Conservation (phyloP, 2,329 filamentous ascomycete genomes). For the Apiospora aurea region DNA sequence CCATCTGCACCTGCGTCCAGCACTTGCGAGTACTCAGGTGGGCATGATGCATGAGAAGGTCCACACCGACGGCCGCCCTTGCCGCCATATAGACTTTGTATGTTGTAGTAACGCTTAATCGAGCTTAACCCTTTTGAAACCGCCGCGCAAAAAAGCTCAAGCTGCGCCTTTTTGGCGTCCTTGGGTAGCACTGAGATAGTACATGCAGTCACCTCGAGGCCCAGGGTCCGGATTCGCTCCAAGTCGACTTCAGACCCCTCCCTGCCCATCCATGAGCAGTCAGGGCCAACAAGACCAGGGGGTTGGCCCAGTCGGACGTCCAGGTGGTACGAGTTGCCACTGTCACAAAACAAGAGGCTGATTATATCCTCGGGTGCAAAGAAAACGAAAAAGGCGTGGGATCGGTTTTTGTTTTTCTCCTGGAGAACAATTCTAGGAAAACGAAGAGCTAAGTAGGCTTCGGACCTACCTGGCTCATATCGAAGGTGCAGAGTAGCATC, state of each 20-base stretch:
- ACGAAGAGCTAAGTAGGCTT: constrained; percentile 12
- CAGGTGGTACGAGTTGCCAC: neutral
- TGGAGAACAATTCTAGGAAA: constrained; percentile 8
- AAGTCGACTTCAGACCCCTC: neutral
- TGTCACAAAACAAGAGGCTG: neutral
- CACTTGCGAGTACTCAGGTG: neutral
- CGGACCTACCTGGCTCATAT: neutral
- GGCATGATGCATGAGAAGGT: neutral
- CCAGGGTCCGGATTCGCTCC: neutral
- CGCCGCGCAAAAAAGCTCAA: neutral
- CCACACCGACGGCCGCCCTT: constrained; percentile 14
- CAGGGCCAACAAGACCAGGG: constrained; percentile 7
- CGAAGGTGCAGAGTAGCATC: constrained; percentile 3
- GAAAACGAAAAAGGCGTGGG: constrained; percentile 4
- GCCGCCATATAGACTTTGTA: neutral
- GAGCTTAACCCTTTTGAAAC: constrained; percentile 5
- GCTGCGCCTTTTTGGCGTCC: neutral
- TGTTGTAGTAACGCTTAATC: neutral
- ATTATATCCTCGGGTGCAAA: constrained; percentile 16
- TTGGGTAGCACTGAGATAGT: constrained; percentile 1
- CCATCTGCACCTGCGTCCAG: neutral
- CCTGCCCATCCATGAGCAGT: neutral
- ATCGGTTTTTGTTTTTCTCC: constrained; percentile 1
- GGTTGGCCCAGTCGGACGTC: neutral
- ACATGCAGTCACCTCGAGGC: constrained; percentile 1